Base-by-base conservation (phyloP, 371 early-diverging fungal genomes). In the Haplosporangium sp. region DNA sequence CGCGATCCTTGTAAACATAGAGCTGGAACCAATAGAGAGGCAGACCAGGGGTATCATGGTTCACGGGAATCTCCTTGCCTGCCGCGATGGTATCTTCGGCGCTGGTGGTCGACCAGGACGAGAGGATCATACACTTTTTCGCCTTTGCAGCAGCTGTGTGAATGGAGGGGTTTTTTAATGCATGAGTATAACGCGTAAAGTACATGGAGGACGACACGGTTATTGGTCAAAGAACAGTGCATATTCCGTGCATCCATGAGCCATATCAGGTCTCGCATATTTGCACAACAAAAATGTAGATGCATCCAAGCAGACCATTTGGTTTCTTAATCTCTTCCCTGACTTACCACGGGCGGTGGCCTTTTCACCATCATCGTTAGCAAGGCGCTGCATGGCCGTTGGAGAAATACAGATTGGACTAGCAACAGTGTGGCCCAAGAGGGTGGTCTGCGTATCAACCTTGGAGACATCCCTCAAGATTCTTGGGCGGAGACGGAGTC, bases 11-110 rank as follows among this genome's bases (percentile, higher is more conserved):
- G 82, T 96, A 94, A 36, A 97, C 95, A 73, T 97, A 98, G 37
- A 98, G 87, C 81, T 98, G 99, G 74, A 95, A 89, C 94, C 94
- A 97, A 73, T 85, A 87, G 37, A 82, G 81, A 51, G 87, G 79
- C 42, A 79, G 40, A 0, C 69, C 69, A 2, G 73, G 50, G 37
- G 81, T 68, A 74, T 85, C 1, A 80, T 86, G 85, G n/a, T 61
- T 48, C 23, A 65, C 65, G 1, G 69, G 69, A 0, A 72, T 67
- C 48, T 86, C 80, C 3, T 55, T 69, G 9, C 83, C 67, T 0
- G 87, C 86, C 54, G 69, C 81, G 14, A 89, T 80, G 43, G 90
- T 87, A 53, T 91, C 90, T 56, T 89, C 88, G 14, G 73, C 72
- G 14, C 64, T 47, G 23, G 84, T 85, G 16, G 88, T 86, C 45